Percentiles rank a stretch among this genome's conserved stretches.
These are phyloP conservation scores for Xylariaceae sp. DNA, from an alignment of 2,329 filamentous ascomycete species.

Conservation along the genomic window DNA sequence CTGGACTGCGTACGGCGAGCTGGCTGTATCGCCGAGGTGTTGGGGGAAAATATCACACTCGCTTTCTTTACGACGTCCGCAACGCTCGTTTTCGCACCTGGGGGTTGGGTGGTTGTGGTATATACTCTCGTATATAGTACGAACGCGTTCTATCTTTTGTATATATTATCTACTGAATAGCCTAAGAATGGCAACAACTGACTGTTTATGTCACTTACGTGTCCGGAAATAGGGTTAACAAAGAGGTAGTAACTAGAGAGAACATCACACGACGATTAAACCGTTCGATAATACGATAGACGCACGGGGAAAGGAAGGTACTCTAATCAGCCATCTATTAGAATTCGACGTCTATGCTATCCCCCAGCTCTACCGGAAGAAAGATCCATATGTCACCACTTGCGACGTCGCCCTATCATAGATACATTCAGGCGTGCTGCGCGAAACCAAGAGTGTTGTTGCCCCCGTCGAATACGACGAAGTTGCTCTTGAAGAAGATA, in stretches of 20 bases:
- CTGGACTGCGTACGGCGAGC: background rate
- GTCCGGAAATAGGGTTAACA: background rate
- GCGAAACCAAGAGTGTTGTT: conserved; percentile 53
- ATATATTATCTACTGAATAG: background rate
- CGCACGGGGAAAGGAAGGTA: no score
- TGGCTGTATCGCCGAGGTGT: conserved; percentile 12
- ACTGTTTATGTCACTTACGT: background rate
- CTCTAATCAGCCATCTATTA: background rate
- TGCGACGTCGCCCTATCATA: background rate
- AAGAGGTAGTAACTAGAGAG: no score
- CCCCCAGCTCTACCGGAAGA: background rate
- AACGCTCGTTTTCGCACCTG: conserved; percentile 5
- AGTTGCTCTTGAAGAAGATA: conserved; percentile 59
- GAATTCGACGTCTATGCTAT: no score
- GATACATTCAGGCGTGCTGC: conserved; percentile 50
- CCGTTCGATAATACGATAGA: no score
- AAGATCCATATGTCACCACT: background rate
- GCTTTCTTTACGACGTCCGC: conserved; percentile 4
- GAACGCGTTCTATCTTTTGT: background rate
- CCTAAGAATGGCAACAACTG: background rate
- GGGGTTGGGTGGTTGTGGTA: conserved; percentile 7
- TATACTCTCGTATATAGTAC: conserved; percentile 12
- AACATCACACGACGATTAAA: no score
- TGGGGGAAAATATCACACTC: conserved; percentile 5
- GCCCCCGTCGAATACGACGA: conserved; percentile 54